Evolutionary conservation across 108 stramenopile species (phyloP), one percentile per base, ranked within the genome.

Genomic region (Bacterosira constricta): DNA sequence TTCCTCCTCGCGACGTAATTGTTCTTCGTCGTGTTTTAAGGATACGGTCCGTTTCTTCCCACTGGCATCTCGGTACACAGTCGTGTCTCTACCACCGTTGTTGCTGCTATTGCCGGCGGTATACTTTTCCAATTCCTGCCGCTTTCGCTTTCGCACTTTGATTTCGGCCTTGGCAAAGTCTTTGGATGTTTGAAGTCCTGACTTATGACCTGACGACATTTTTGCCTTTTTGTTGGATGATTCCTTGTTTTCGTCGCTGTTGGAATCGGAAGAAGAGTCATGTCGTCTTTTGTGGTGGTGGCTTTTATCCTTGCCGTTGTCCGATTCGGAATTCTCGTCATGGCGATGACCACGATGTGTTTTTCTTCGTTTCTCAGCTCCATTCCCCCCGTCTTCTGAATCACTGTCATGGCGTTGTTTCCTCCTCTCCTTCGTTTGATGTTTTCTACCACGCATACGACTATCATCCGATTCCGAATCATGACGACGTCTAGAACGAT

Each of bases 51-150:
- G 58, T 75, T 83, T 76, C 77, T 91, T 76, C 36, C 90, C 83
- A 37, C 83, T 42, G 26, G 69, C 66, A 50, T 90, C 85, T 50
- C 98, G 88, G 80, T 97, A 96, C 1, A 96, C 91, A 0, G 92
- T 84, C 72, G 94, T 86, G n/a, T n/a, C n/a, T n/a, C n/a, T n/a
- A 27, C 87, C 88, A 60, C 81, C 38, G 72, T 86, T 63, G 62
- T 77, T 84, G 30, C 79, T 44, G 69, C 88, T 60, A 63, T 80
- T 85, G 17, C 77, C 83, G 68, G 82, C 75, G 12, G 17, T 41
- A 56, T 78, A 63, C 12, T 77, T 74, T 5, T 77, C 76, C 53
- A 69, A 62, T 50, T 75, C 68, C 17, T 65, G 37, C 2, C 70
- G 57, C 51, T 77, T 80, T 37, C 55, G 51, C 29, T 62, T 60